phyloP scores from a whole-genome alignment of 2,329 filamentous ascomycete genomes.

The Periconia sp. region DNA sequence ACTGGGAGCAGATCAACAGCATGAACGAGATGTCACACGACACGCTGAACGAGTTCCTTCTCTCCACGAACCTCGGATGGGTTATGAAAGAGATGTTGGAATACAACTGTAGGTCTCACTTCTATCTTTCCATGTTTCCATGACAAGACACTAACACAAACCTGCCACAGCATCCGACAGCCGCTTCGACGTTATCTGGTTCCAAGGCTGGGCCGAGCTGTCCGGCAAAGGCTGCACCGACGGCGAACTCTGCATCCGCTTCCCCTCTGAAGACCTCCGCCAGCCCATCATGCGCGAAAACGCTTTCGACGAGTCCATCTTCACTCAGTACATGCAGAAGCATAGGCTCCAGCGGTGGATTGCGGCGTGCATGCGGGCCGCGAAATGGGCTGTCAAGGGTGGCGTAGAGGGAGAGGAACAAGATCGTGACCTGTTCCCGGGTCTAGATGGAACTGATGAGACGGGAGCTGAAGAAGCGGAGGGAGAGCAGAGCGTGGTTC shows the following conservation, averaged over 20 bases:
- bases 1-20: conserved; percentile 80
- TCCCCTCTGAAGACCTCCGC: conserved; percentile 55
- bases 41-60: conserved; percentile 63
- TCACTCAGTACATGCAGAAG: conserved; percentile 67
- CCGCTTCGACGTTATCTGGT: neutral
- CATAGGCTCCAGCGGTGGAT: conserved; percentile 72
- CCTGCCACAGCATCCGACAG: neutral
- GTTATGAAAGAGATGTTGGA: conserved; percentile 67
- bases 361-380: conserved; percentile 43
- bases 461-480: too few species aligned
- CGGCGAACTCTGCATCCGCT: conserved; percentile 59
- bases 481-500: too few species aligned
- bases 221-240: conserved; percentile 56
- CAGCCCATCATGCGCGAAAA: conserved; percentile 72
- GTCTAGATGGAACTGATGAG: too few species aligned
- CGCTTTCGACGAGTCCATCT: conserved; percentile 67
- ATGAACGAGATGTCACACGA: conserved; percentile 73
- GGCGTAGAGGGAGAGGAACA: neutral
- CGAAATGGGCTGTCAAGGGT: conserved; percentile 33
- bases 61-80: conserved; percentile 65
- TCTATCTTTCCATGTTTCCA: neutral
- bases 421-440: too few species aligned
- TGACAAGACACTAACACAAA: neutral
- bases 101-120: conserved; percentile 56
- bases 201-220: conserved; percentile 19